Percentiles rank a stretch among this genome's conserved stretches.
These are phyloP conservation scores for Trichoderma brevicompactum DNA, from an alignment of 2,329 filamentous ascomycete genomes.

Conservation along the genomic window DNA sequence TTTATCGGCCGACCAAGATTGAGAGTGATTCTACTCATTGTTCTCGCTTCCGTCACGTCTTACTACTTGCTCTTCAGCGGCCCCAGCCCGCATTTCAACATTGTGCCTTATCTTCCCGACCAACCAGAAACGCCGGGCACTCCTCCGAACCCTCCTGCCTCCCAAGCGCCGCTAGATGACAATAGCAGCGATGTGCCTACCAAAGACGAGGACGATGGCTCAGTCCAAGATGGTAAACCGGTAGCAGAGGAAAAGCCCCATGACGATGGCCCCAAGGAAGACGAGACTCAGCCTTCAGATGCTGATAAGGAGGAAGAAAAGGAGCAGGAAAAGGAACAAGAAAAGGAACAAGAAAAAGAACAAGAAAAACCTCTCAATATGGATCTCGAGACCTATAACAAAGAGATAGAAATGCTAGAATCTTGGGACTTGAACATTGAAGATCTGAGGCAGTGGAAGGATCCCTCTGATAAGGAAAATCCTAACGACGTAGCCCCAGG, in stretches of 20 bases:
- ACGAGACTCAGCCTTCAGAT: background rate
- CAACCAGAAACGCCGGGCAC: background rate
- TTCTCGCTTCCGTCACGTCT: conserved; percentile 46
- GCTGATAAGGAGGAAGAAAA: background rate
- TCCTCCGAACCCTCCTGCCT: background rate
- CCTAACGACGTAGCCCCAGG: conserved; percentile 44
- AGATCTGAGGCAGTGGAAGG: conserved; percentile 44
- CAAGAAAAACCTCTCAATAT: conserved; percentile 32
- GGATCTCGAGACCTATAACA: conserved; percentile 29
- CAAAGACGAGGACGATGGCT: conserved; percentile 28
- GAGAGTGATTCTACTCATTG: conserved; percentile 48
- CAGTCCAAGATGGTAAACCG: conserved; percentile 22
- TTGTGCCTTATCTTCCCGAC: conserved; percentile 41
- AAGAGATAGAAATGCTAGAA: conserved; percentile 28
- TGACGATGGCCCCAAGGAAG: background rate
- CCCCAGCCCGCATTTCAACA: conserved; percentile 41
- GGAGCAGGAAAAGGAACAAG: no score
- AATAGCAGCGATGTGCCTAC: background rate
- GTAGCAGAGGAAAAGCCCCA: background rate
- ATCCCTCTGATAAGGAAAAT: conserved; percentile 44
- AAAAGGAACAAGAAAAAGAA: conserved; percentile 4
- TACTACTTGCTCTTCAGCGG: conserved; percentile 51
- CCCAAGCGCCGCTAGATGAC: conserved; percentile 1
- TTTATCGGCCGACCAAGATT: conserved; percentile 46
- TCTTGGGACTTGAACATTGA: conserved; percentile 44